Percentiles rank a stretch among this genome's conserved stretches.
Evolutionary conservation across 2,329 filamentous ascomycete species (phyloP).

Genomic region (Chaetomium strumarium): DNA sequence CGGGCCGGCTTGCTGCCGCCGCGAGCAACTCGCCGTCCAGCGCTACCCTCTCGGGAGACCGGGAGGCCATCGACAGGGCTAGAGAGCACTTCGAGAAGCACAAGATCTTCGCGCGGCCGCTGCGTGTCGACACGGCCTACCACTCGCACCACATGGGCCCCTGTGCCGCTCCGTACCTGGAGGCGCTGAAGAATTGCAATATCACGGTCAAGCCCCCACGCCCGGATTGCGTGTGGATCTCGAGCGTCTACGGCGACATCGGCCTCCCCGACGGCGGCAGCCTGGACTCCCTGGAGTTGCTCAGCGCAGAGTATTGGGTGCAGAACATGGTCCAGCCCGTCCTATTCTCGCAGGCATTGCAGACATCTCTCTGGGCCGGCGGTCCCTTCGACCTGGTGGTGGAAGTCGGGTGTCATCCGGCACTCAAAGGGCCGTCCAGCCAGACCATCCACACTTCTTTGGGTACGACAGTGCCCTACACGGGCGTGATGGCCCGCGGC

Average conservation of each 20-base stretch:
- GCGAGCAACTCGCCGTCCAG: slow-evolving; percentile 33
- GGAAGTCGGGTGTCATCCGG: slow-evolving; percentile 35
- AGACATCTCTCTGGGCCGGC: not conserved
- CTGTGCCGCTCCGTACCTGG: slow-evolving; percentile 19
- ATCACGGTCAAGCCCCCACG: slow-evolving; percentile 19
- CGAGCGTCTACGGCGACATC: not conserved
- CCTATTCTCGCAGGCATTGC: slow-evolving; percentile 22
- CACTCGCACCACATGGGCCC: slow-evolving; percentile 29
- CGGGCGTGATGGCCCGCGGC: not conserved
- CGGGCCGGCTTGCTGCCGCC: slow-evolving; percentile 28
- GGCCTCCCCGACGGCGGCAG: no score
- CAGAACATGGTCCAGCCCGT: slow-evolving; percentile 19
- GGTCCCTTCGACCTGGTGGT: slow-evolving; percentile 20
- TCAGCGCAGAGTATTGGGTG: not conserved
- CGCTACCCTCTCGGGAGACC: slow-evolving; percentile 34
- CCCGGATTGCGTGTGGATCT: slow-evolving; percentile 4
- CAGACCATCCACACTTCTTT: slow-evolving; percentile 26
- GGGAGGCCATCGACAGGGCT: slow-evolving; percentile 13
- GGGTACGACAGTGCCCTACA: slow-evolving; percentile 8
- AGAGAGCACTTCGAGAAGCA: slow-evolving; percentile 15
- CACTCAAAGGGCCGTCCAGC: slow-evolving; percentile 35
- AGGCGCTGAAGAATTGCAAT: not conserved
- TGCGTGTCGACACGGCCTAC: slow-evolving; percentile 28
- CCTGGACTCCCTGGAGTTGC: no score
- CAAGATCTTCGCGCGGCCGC: slow-evolving; percentile 15